Percentiles rank a stretch among this genome's conserved stretches.
These are phyloP conservation scores for Kandelia obovata DNA, from an alignment of 345 rosid species.

Conservation along the genomic window DNA sequence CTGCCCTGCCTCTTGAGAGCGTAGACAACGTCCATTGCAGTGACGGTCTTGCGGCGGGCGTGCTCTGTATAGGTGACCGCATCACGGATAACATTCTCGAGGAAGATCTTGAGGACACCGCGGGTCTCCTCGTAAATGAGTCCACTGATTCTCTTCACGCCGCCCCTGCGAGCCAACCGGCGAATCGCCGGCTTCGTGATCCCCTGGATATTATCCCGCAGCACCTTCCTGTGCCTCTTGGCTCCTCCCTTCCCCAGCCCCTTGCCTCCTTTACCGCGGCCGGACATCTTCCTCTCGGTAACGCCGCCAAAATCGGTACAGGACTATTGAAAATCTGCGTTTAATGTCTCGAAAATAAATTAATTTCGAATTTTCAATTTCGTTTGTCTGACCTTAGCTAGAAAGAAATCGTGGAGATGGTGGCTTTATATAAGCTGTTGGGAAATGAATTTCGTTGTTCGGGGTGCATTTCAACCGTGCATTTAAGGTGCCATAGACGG, in stretches of 20 bases:
- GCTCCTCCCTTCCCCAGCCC: conserved; percentile 6
- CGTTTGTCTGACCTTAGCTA: not conserved
- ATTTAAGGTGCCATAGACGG: too few relatives aligned
- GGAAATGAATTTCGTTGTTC: too few relatives aligned
- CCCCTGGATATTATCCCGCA: not conserved
- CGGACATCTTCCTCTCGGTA: not conserved
- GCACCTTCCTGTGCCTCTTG: conserved; percentile 5
- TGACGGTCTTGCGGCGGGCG: conserved; percentile 1
- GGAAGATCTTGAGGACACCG: not conserved
- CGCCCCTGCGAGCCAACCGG: conserved; percentile 2
- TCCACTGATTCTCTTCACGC: conserved; percentile 2
- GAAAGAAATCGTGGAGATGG: not conserved
- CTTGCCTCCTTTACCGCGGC: not conserved
- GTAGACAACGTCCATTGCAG: not conserved
- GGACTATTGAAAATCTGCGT: not conserved
- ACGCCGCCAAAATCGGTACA: too few relatives aligned
- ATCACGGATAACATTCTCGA: conserved; percentile 2
- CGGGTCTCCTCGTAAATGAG: conserved; percentile 1
- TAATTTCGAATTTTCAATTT: not conserved
- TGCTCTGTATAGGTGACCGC: conserved; percentile 1
- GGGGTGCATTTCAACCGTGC: too few relatives aligned
- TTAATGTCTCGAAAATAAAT: not conserved
- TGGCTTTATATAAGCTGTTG: too few relatives aligned
- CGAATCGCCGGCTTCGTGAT: conserved; percentile 3
- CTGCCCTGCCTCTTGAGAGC: conserved; percentile 6